Percentiles rank a stretch among this genome's conserved stretches.
Conservation (phyloP, 2,329 filamentous ascomycete genomes). For the Monilinia aucupariae region DNA sequence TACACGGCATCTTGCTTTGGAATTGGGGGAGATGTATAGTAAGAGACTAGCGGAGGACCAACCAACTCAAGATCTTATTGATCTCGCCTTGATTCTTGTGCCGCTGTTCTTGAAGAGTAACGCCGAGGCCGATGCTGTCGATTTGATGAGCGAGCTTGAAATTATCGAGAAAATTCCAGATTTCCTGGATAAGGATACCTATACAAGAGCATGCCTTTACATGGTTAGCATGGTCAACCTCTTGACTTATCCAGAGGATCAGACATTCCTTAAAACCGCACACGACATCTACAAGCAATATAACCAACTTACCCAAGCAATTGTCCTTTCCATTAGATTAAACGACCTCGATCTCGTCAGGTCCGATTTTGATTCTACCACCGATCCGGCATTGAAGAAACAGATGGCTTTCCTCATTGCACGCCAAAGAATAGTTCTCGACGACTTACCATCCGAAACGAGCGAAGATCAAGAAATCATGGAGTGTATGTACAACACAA, state of each 20-base stretch:
- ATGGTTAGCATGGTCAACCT: slow-evolving; percentile 99
- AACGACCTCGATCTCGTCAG: slow-evolving; percentile 82
- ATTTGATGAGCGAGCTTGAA: slow-evolving; percentile 93
- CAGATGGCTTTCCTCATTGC: slow-evolving; percentile 92
- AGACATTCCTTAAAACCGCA: slow-evolving; percentile 86
- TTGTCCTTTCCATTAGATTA: slow-evolving; percentile 87
- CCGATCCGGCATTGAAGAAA: slow-evolving; percentile 78
- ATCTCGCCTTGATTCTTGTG: slow-evolving; percentile 78
- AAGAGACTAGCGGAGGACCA: slow-evolving; percentile 83
- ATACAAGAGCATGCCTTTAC: slow-evolving; percentile 87
- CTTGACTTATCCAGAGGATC: slow-evolving; percentile 94
- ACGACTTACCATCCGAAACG: slow-evolving; percentile 57
- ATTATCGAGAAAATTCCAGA: slow-evolving; percentile 89
- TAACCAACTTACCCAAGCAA: slow-evolving; percentile 87
- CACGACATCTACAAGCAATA: slow-evolving; percentile 92
- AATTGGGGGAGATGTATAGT: slow-evolving; percentile 91
- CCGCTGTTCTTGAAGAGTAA: slow-evolving; percentile 97
- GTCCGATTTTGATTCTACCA: slow-evolving; percentile 71
- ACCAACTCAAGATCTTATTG: slow-evolving; percentile 73
- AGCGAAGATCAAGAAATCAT: slow-evolving; percentile 69
- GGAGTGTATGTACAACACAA: slow-evolving; percentile 83
- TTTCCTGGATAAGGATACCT: slow-evolving; percentile 91
- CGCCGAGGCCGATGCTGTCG: slow-evolving; percentile 94
- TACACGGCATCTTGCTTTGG: slow-evolving; percentile 86
- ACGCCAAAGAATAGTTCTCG: slow-evolving; percentile 81